Conservation (phyloP, 2,329 filamentous ascomycete species). For the Hypoxylon sp. region DNA sequence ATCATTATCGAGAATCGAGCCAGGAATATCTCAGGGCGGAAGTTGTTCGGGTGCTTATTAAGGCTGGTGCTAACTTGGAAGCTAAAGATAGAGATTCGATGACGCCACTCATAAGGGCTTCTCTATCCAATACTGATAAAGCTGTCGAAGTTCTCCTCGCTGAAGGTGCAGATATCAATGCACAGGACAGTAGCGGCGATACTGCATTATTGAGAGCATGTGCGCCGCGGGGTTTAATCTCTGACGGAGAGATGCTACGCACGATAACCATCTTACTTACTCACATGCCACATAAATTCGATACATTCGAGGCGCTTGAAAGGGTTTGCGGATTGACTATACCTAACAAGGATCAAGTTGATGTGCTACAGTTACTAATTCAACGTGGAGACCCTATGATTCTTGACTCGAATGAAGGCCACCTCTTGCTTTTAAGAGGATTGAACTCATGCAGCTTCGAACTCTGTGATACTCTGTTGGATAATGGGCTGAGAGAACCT, state of each 20-base stretch:
- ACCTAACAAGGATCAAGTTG: neutral
- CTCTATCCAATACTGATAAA: neutral
- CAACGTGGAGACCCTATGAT: constrained; percentile 5
- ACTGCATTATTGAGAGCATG: constrained; percentile 22
- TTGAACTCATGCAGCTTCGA: constrained; percentile 7
- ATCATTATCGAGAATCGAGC: neutral
- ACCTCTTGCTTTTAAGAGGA: constrained; percentile 1
- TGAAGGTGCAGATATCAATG: constrained; percentile 26
- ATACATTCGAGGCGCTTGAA: constrained; percentile 9
- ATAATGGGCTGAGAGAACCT: constrained; percentile 18
- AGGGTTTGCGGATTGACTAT: neutral
- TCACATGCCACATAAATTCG: constrained; percentile 2
- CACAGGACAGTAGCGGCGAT: neutral
- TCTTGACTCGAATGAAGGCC: neutral
- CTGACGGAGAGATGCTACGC: constrained; percentile 1
- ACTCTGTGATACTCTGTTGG: constrained; percentile 24
- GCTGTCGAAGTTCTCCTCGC: constrained; percentile 22
- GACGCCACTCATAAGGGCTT: constrained; percentile 32
- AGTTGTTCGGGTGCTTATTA: constrained; percentile 19
- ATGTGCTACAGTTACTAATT: constrained; percentile 18
- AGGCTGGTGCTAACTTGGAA: constrained; percentile 28
- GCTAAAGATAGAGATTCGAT: neutral
- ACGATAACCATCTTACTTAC: constrained; percentile 22
- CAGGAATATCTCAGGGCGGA: constrained; percentile 18
- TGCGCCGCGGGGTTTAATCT: neutral